Base-by-base conservation (phyloP, 2,329 filamentous ascomycete species). In the Paecilomyces variotii region DNA sequence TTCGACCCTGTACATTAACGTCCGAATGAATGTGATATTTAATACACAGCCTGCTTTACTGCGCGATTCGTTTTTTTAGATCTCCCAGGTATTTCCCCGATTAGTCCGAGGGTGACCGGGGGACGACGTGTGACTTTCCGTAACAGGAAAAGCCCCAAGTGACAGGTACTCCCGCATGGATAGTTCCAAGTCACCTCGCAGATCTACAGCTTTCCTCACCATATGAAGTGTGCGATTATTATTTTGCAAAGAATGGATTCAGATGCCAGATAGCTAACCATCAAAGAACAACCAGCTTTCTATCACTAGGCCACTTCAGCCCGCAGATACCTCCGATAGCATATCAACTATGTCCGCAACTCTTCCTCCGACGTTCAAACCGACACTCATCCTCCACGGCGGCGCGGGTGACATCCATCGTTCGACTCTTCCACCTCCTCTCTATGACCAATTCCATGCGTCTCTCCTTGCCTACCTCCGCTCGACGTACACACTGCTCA, bases 371-470 rank as follows among this genome's bases (percentile, higher is more conserved):
- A 61, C 55, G 5, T 78, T 76, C 63, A 74, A 71, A 66, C 86
- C 87, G 2, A 80, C 85, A 9, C 70, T 89, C 32, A 87, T 89
- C 68, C 84, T 90, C 67, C 87, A 90, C 67, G 88, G 88, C 68
- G 88, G 88, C 34, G 88, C 88, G 1, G 88, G 88, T 54, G 87
- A 87, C 68, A 86, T 90, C 64, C 79, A 79, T 27, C 86, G 82
- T 2, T 71, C 78, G 6, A 84, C 80, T 59, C 80, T 88, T 49
- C 78, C 85, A 3, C 81, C 82, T 0, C 76, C 82, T 19, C 79
- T 82, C 60, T 88, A 87, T 66, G 68, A 73, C 11, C 72, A 78
- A 56, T 89, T 87, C 72, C 82, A 84, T 56, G 65, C 75, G 27
- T 82, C 87, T 0, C 80, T 91, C 19, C 75, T 87, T 24, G 74